Percentiles rank a stretch among this genome's conserved stretches.
phyloP scores from a whole-genome alignment of 495 filamentous ascomycete species.

The Aspergillus bertholletiae region DNA sequence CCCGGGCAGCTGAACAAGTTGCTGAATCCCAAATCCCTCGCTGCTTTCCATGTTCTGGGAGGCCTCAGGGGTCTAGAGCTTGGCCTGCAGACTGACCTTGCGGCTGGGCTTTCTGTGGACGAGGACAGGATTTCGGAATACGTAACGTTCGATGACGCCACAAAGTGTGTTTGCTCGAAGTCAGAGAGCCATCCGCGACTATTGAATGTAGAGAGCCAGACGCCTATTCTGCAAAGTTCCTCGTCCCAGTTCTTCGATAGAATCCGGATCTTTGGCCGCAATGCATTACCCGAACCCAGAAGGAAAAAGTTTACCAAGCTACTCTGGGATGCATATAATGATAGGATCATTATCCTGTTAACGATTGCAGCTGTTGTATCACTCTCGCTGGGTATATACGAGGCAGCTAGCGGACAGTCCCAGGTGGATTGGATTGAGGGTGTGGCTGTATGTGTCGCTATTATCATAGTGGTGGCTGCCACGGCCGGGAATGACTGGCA shows the following conservation, averaged over 20 bases:
- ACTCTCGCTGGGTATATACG: slow-evolving; percentile 61
- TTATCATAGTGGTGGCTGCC: slow-evolving; percentile 62
- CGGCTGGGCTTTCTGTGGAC: slow-evolving; percentile 54
- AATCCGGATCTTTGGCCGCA: slow-evolving; percentile 62
- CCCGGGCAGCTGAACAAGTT: slow-evolving; percentile 61
- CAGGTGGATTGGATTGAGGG: slow-evolving; percentile 69
- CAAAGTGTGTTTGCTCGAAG: background rate
- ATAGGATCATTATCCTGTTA: slow-evolving; percentile 66
- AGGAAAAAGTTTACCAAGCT: slow-evolving; percentile 59
- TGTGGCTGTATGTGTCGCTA: slow-evolving; percentile 64
- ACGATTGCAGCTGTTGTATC: slow-evolving; percentile 62
- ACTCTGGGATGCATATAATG: slow-evolving; percentile 77
- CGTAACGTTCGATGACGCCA: slow-evolving; percentile 53
- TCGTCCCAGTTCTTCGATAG: slow-evolving; percentile 46
- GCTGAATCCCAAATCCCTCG: slow-evolving; percentile 62
- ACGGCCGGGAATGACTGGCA: slow-evolving; percentile 68
- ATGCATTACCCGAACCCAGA: slow-evolving; percentile 62
- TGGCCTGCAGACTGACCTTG: slow-evolving; percentile 56
- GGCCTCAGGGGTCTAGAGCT: slow-evolving; percentile 59
- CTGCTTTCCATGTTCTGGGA: slow-evolving; percentile 59
- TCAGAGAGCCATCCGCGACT: background rate
- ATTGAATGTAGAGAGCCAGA: background rate
- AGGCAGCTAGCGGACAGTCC: slow-evolving; percentile 30
- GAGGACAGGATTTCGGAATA: slow-evolving; percentile 48
- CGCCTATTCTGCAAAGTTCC: background rate